Base-by-base conservation (phyloP, 2,329 filamentous ascomycete genomes). In the Seiridium unicorne region DNA sequence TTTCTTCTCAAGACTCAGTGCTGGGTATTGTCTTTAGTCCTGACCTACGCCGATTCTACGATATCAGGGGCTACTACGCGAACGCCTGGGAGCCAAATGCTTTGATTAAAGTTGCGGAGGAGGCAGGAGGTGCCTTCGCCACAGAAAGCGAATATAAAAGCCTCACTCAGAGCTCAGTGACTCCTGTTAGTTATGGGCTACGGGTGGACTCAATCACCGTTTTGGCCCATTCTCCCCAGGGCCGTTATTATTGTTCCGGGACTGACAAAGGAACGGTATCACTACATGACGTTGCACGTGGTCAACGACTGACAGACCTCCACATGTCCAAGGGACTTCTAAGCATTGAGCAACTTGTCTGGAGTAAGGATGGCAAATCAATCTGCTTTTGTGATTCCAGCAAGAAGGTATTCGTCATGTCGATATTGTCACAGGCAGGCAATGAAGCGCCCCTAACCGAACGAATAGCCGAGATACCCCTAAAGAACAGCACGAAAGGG, bases 71-170 rank as follows among this genome's bases (percentile, higher is more conserved):
- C 4, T 60, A 58, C 26, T 68, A 70, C 55, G 68, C 40, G 8
- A 72, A 69, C 51, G 66, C 60, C 4, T 72, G 69, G 71, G 69
- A 72, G 51, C 70, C 70, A 5, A 68, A 63, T 46, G 58, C 51
- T 9, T 54, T 69, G 38, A 31, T 65, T 13, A 62, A 63, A 34
- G 64, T 64, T 55, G 60, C 64, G 31, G 63, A 64, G 31, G 47
- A 55, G 35, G 59, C 38, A 42, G 38, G 13, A 26, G 18, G 38
- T 42, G 13, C 38, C 38, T 13, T 13, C 7, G 13, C 38, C 38
- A 42, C 13, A 42, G 13, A 7, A 2, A 42, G 38, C 38, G 38
- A 42, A 13, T 7, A 1, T 8, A 2, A 42, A 13, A 42, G 38
- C 38, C 13, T 42, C 38, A 13, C 38, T 13, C 7, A 13, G 38